A percentile compares a stretch with the other conserved stretches of the same genome.
Conservation (phyloP, 331 rosid species). For the Ulmus americana region DNA sequence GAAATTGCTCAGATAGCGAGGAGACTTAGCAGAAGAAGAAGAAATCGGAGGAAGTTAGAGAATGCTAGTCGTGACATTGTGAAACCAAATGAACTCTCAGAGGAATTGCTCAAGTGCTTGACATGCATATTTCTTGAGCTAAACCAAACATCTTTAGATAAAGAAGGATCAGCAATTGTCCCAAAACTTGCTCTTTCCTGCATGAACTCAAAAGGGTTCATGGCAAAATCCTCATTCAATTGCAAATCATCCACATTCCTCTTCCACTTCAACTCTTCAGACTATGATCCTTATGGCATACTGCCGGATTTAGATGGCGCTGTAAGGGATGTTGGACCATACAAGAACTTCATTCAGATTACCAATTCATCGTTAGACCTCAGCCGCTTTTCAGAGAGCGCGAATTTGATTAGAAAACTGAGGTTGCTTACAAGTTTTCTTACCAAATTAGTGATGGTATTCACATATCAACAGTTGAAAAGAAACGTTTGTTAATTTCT, state of each 20-base stretch:
- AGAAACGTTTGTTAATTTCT: background rate
- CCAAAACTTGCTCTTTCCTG: conserved; percentile 61
- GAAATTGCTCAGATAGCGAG: conserved; percentile 39
- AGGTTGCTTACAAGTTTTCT: conserved; percentile 36
- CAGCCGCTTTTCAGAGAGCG: conserved; percentile 39
- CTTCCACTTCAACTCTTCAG: conserved; percentile 41
- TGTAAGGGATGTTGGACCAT: conserved; percentile 63
- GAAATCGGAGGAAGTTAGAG: conserved; percentile 30
- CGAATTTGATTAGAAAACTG: conserved; percentile 42
- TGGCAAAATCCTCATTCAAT: conserved; percentile 48
- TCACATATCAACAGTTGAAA: background rate
- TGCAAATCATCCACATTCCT: conserved; percentile 55
- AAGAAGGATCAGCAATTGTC: conserved; percentile 47
- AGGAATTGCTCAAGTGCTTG: conserved; percentile 61
- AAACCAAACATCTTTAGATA: conserved; percentile 46
- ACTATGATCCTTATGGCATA: conserved; percentile 57
- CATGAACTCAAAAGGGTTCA: conserved; percentile 60
- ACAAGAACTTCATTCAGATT: conserved; percentile 68
- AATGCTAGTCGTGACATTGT: conserved; percentile 29
- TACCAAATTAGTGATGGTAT: background rate
- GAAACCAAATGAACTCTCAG: conserved; percentile 79
- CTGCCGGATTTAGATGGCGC: conserved; percentile 53
- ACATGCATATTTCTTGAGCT: conserved; percentile 64
- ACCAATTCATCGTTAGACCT: conserved; percentile 45
- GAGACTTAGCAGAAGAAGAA: conserved; percentile 37